Base-by-base conservation (phyloP, 257 asterid species). In the Agastache rugosa region DNA sequence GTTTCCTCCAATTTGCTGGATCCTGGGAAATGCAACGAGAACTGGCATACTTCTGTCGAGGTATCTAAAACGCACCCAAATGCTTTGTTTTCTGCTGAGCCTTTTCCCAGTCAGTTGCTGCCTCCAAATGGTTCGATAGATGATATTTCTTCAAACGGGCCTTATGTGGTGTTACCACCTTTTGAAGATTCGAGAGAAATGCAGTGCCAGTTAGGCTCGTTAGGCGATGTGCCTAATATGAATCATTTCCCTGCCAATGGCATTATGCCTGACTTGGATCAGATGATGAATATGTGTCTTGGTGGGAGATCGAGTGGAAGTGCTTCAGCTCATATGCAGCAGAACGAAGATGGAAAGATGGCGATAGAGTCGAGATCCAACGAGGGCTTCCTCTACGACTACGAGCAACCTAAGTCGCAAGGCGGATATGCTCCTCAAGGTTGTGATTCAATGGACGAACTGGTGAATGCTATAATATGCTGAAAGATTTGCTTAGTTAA, bases 341-440 rank as follows among this genome's bases (percentile, higher is more conserved):
- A 72, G 22, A 73, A 62, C 8, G 89, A 80, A 73, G 77, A 75
- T 72, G 85, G 58, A 29, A 84, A 80, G 25, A 11, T 78, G 41
- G 67, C 31, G 10, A 45, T 84, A 67, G 60, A 75, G 63, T 17
- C 84, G 9, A 82, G 86, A 77, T 67, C 66, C 39, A 75, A 84
- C 20, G 92, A 79, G 50, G 87, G 82, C 64, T 70, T 75, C 83
- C 60, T 80, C 23, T 68, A 74, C 78, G 91, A 79, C 23, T 68
- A 74, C 78, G 91, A 80, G 83, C 89, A 90, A 59, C 67, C 90
- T 22, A 91, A 80, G 80, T 54, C 76, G 74, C 88, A 74, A 55
- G 83, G 81, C 72, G 88, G 77, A 67, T 84, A 76, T 42, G 73
- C 62, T 16, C 70, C 77, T 22, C 80, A 58, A 16, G 16, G 77